Conservation (phyloP, 1,139 yeast species). For the Geotrichum histeridarum region DNA sequence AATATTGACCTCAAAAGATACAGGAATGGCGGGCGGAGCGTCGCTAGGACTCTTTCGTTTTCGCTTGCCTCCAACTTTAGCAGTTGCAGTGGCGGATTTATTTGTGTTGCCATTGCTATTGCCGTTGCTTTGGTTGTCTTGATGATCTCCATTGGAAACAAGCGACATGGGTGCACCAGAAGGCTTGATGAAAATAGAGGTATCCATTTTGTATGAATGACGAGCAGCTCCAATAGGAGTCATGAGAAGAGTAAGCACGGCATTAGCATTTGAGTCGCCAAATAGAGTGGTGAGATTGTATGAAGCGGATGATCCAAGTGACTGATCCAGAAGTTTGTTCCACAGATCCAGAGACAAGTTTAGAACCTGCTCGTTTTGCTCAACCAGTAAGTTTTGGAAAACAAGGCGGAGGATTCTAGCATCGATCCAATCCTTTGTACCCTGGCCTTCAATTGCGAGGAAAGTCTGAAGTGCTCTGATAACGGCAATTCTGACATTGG, state of each 20-base stretch:
- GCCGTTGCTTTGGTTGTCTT: slow-evolving; percentile 16
- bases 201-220: slow-evolving; percentile 79
- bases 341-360: slow-evolving; percentile 62
- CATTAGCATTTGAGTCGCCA: slow-evolving; percentile 38
- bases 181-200: slow-evolving; percentile 68
- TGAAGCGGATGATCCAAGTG: slow-evolving; percentile 17
- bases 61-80: slow-evolving; percentile 18
- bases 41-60: slow-evolving; percentile 23
- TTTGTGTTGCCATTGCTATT: slow-evolving; percentile 30
- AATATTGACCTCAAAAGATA: slow-evolving; percentile 52
- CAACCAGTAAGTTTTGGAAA: slow-evolving; percentile 82
- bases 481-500: slow-evolving; percentile 87
- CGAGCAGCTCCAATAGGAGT: slow-evolving; percentile 95
- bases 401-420: slow-evolving; percentile 66
- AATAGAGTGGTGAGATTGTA: slow-evolving; percentile 15
- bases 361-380: slow-evolving; percentile 74
- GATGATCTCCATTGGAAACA: slow-evolving; percentile 15
- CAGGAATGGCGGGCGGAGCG: slow-evolving; percentile 19
- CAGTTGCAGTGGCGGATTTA: slow-evolving; percentile 13
- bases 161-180: slow-evolving; percentile 55
- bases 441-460: slow-evolving; percentile 56
- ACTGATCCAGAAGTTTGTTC: slow-evolving; percentile 44
- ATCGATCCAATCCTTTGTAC: slow-evolving; percentile 69
- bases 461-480: slow-evolving; percentile 76
- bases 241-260: slow-evolving; percentile 53